Conservation (phyloP, 75 land plant genomes). For the Adiantum capillusveneris region DNA sequence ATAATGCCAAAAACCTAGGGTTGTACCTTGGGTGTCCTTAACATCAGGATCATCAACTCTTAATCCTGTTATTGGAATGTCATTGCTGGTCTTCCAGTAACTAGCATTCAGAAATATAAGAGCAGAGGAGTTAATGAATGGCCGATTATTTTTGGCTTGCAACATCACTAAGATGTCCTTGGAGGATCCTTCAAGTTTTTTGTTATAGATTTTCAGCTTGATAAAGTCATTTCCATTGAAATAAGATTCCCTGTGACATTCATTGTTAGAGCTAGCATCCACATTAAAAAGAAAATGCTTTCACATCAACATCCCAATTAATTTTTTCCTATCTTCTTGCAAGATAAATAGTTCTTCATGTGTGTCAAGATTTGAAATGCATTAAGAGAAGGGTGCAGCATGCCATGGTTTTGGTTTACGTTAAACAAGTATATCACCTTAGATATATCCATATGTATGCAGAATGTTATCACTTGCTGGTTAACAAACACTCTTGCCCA, state of each 20-base stretch:
- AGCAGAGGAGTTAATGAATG: neutral
- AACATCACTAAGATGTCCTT: neutral
- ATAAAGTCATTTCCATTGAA: slow-evolving; percentile 1
- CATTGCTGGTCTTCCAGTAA: neutral
- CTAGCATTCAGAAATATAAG: neutral
- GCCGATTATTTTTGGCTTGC: slow-evolving; percentile 1
- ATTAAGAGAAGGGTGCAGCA: too few species aligned
- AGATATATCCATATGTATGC: neutral
- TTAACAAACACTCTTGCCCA: too few species aligned
- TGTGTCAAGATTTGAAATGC: too few species aligned
- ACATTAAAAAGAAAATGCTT: too few species aligned
- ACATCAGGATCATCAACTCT: slow-evolving; percentile 1
- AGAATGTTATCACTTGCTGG: neutral
- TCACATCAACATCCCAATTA: too few species aligned
- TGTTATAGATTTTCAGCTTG: neutral
- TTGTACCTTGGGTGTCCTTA: neutral
- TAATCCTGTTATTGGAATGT: neutral
- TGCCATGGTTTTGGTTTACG: too few species aligned
- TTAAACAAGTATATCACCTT: too few species aligned
- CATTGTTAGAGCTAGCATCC: too few species aligned
- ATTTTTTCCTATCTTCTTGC: too few species aligned
- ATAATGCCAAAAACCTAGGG: neutral
- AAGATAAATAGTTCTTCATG: too few species aligned
- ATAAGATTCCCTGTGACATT: neutral
- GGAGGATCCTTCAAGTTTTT: neutral